Percentiles rank a stretch among this genome's conserved stretches.
Evolutionary conservation across 257 asterid genomes (phyloP).

Genomic region (Solanum lycopersicoides): DNA sequence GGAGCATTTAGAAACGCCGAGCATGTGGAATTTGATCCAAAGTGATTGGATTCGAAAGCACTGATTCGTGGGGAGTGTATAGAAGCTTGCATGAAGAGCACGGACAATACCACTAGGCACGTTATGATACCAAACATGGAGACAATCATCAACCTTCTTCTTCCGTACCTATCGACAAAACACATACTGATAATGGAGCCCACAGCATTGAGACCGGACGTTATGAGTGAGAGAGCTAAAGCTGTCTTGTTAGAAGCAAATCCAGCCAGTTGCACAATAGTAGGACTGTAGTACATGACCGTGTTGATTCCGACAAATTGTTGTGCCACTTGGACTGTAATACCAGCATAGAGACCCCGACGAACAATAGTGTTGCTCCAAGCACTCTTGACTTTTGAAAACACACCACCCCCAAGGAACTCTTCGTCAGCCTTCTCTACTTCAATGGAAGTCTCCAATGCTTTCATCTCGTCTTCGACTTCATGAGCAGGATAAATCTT

Average conservation of each 20-base stretch:
- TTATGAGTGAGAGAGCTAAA: constrained; percentile 62
- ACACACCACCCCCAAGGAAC: constrained; percentile 9
- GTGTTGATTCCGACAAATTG: constrained; percentile 87
- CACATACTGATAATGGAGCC: constrained; percentile 62
- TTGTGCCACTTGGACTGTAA: constrained; percentile 74
- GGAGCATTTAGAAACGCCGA: constrained; percentile 14
- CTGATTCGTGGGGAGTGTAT: constrained; percentile 39
- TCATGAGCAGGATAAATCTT: constrained; percentile 61
- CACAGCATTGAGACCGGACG: constrained; percentile 61
- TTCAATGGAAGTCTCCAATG: constrained; percentile 50
- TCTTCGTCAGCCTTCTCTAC: constrained; percentile 45
- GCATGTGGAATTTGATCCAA: constrained; percentile 56
- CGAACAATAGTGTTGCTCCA: constrained; percentile 51
- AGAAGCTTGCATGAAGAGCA: constrained; percentile 37
- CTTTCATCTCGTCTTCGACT: constrained; percentile 58
- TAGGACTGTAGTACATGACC: constrained; percentile 84
- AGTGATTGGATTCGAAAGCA: constrained; percentile 32
- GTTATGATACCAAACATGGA: constrained; percentile 54
- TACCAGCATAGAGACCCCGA: constrained; percentile 70
- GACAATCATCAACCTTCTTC: constrained; percentile 62
- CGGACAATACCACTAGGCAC: constrained; percentile 44
- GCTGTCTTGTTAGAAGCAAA: constrained; percentile 72
- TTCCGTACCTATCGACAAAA: constrained; percentile 55
- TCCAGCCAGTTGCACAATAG: constrained; percentile 73
- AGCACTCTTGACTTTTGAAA: constrained; percentile 27